A percentile compares a stretch with the other conserved stretches of the same genome.
Conservation (phyloP, 805 yeast species). For the Barnettozyma pratensis region DNA sequence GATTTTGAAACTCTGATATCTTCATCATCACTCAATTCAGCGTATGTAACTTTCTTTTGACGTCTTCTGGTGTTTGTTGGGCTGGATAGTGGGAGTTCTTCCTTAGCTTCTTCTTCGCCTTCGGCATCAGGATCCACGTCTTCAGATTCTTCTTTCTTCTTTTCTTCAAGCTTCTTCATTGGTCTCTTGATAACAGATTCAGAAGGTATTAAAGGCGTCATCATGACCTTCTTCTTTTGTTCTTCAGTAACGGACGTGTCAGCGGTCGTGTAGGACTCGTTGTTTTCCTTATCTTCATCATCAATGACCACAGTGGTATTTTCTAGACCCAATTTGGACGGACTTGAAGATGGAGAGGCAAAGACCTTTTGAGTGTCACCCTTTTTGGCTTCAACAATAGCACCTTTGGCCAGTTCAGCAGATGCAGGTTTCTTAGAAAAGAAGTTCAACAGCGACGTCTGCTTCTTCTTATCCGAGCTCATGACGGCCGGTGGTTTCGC, state of each 20-base stretch:
- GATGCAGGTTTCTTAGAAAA: slow-evolving; percentile 8
- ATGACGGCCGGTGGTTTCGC: background rate
- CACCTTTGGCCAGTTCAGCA: background rate
- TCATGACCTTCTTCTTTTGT: background rate
- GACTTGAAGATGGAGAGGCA: slow-evolving; percentile 3
- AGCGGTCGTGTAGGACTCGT: background rate
- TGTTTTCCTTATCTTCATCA: slow-evolving; percentile 6
- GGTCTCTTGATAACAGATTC: slow-evolving; percentile 12
- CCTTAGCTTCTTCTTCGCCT: background rate
- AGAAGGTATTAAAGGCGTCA: slow-evolving; percentile 3
- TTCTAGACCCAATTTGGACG: slow-evolving; percentile 1
- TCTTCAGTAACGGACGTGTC: background rate
- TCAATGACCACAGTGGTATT: slow-evolving; percentile 6
- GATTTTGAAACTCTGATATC: slow-evolving; percentile 15
- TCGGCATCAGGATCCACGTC: background rate
- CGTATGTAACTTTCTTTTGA: slow-evolving; percentile 27
- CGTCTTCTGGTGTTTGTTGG: slow-evolving; percentile 14
- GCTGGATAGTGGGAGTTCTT: slow-evolving; percentile 11
- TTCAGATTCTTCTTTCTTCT: background rate
- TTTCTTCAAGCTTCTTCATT: slow-evolving; percentile 2
- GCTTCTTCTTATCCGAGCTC: slow-evolving; percentile 9
- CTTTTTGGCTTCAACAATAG: too few relatives aligned
- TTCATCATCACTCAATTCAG: slow-evolving; percentile 34
- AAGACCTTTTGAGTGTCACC: background rate
- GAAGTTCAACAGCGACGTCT: slow-evolving; percentile 11